phyloP scores from a whole-genome alignment of 352 stramenopile genomes.

The Phytopythium oedochilum region DNA sequence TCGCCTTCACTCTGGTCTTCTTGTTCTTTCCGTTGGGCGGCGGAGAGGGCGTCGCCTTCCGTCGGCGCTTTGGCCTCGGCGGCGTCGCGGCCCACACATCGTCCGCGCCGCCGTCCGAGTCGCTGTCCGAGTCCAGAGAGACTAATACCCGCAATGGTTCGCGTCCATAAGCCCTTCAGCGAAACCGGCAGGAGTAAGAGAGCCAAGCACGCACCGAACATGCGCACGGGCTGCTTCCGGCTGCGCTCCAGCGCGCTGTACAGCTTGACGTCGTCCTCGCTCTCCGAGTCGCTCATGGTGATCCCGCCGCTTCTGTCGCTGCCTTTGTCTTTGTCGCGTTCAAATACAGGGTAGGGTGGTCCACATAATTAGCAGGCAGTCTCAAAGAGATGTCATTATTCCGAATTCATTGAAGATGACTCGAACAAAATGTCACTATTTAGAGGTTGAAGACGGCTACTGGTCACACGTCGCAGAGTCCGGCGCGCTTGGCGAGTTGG shows the following conservation, averaged over 20 bases:
- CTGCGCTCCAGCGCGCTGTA: constrained; percentile 69
- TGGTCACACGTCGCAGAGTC: too few relatives aligned
- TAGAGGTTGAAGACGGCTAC: too few relatives aligned
- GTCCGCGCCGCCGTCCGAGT: constrained; percentile 9
- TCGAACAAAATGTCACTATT: too few relatives aligned
- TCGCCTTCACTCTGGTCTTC: background rate
- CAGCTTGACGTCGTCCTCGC: constrained; percentile 52
- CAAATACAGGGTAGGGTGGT: too few relatives aligned
- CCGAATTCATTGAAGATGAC: too few relatives aligned
- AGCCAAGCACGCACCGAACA: background rate
- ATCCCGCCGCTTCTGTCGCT: background rate
- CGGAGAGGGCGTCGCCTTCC: constrained; percentile 7
- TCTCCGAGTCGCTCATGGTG: constrained; percentile 60
- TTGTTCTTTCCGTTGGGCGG: constrained; percentile 14
- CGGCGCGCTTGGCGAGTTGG: constrained; percentile 13
- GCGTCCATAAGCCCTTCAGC: too few relatives aligned
- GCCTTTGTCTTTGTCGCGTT: background rate
- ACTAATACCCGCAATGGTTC: constrained; percentile 15
- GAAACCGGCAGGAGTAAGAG: background rate
- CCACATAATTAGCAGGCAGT: too few relatives aligned
- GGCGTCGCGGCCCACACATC: constrained; percentile 14
- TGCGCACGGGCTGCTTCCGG: constrained; percentile 39
- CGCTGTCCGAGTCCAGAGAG: constrained; percentile 19
- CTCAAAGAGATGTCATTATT: too few relatives aligned
- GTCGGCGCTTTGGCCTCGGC: constrained; percentile 7